These are phyloP conservation scores for Trichosporon coremiiforme DNA, from an alignment of 1,284 basidiomycete species.

Conservation along the genomic window DNA sequence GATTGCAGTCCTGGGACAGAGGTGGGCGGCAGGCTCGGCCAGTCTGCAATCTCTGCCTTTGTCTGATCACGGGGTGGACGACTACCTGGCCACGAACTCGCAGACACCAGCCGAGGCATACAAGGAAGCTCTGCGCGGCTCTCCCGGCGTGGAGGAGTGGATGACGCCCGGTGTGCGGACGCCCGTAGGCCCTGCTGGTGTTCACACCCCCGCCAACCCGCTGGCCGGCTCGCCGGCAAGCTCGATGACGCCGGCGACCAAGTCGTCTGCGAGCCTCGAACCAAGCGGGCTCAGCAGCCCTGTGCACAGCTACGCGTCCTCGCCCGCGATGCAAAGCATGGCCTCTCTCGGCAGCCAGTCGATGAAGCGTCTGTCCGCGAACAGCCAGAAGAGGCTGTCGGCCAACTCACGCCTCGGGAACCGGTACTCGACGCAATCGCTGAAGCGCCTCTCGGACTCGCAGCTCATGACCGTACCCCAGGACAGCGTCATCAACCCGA, in stretches of 20 bases:
- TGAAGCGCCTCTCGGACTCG: constrained; percentile 1
- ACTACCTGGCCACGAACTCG: neutral
- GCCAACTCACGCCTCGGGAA: constrained; percentile 6
- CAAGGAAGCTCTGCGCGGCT: constrained; percentile 11
- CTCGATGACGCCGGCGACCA: constrained; percentile 6
- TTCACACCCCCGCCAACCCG: constrained; percentile 1
- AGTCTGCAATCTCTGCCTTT: neutral
- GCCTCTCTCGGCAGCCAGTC: constrained; percentile 15
- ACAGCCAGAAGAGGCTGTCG: constrained; percentile 8
- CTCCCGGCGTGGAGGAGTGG: neutral
- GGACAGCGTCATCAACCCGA: constrained; percentile 10
- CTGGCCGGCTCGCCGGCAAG: neutral
- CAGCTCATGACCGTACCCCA: constrained; percentile 9
- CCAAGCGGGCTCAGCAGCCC: neutral
- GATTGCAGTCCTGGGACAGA: neutral
- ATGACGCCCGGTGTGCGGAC: constrained; percentile 7
- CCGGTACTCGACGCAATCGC: constrained; percentile 9
- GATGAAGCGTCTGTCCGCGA: neutral
- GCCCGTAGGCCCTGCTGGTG: neutral
- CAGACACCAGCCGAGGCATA: constrained; percentile 5
- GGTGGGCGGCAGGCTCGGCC: constrained; percentile 1
- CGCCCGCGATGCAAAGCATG: constrained; percentile 10
- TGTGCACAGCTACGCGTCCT: neutral
- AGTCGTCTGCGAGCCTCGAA: constrained; percentile 1
- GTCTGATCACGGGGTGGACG: neutral